Base-by-base conservation (phyloP, 495 filamentous ascomycete genomes). In the Xylaria venustula region DNA sequence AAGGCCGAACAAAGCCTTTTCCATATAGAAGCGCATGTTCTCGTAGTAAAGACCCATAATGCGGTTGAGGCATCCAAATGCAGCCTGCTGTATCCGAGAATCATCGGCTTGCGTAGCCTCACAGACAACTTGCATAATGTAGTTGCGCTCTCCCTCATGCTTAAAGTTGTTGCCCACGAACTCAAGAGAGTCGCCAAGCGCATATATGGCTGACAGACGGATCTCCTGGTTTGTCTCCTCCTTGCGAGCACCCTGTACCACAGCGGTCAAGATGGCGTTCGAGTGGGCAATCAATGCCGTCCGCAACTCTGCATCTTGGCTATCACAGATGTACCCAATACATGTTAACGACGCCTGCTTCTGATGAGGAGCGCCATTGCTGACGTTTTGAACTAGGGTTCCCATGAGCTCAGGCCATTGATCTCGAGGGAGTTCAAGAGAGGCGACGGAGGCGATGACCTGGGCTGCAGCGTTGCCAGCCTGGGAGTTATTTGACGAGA, bases 1-100 rank as follows among this genome's bases (percentile, higher is more conserved):
- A 14, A 98, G 83, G 46, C 95, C 94, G 73, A 98, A 98, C 37
- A 98, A 81, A 46, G 94, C 94, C 84, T 97, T 98, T 84, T 98
- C 95, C 94, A 98, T 98, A 81, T 98, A 98, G 79, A 96, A 98
- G 67, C 92, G 85, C 94, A 98, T 98, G 80, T 96, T 93, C 68
- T 98, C 94, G 73, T 98, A 98, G 79, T 98, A 98, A 40, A 96
- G 81, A 59, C 82, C 90, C 94, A 98, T 98, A 73, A 98, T 96
- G 68, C 93, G 86, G 84, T 98, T 98, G 69, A 98, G 75, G 71
- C 95, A 98, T 57, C 93, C 94, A 70, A 96, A 98, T 14, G 95
- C 91, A 60, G 90, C 92, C 65, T 95, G 90, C 71, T 97, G 93
- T 77, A 98, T 93, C 67, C 92, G 86, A 56, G 83, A 83, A 75